Evolutionary conservation across 2,329 filamentous ascomycete species (phyloP), one percentile per base, ranked within the genome.

Genomic region (Talaromyces sp.): DNA sequence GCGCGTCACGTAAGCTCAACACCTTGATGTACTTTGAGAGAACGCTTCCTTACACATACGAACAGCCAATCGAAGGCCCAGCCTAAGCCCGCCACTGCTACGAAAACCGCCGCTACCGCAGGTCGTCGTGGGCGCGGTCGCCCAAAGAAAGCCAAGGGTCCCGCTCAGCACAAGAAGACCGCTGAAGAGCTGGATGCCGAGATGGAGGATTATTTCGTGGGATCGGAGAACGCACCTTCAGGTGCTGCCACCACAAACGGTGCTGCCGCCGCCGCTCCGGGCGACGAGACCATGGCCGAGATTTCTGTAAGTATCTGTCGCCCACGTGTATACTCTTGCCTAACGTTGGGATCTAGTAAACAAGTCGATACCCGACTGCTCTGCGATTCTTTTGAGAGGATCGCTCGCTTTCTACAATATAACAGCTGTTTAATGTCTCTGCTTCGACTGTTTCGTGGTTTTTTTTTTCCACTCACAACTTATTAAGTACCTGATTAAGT

Each of bases 151-250:
- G 81, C 77, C 60, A 87, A 87, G 69, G 88, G 81, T 71, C 81
- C 83, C 67, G 89, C 70, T 83, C 89, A 68, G 80, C 87, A 72
- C 82, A 96, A 86, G 78, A 98, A 98, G 90, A 96, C 92, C 0
- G 87, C 89, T 1, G 93, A 96, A 75, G 93, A 99, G 80, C 87
- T 99, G 28, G 95, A 99, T 76, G 92, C 91, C 4, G 95, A 99
- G 77, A 99, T 99, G 95, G 88, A 87, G 21, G 95, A 98, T 77
- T 99, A 99, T 81, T 98, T 96, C 75, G 74, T 75, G 33, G 79
- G 73, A 59, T 81, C 81, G 67, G 76, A 73, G 59, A 72, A 72
- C 35, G 67, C 69, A 28, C 70, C 77, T 60, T 73, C 71, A 46
- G 77, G 75, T 64, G 79, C 80, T 62, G 73, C 79, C 4, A 75